Evolutionary conservation across 805 yeast species (phyloP).

Genomic region (Priceomyces melissophilus): DNA sequence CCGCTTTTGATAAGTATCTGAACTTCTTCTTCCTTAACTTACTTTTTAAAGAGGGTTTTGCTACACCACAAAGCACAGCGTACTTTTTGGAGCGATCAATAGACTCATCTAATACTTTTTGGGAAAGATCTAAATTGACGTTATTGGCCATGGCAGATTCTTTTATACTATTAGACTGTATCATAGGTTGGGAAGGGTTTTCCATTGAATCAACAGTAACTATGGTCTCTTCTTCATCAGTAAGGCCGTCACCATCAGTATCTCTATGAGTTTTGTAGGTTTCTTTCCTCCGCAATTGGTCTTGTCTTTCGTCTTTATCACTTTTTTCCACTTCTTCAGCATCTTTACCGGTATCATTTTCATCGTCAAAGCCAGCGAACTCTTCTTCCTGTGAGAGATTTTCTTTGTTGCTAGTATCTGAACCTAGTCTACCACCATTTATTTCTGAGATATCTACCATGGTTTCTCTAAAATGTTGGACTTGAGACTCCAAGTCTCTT

Average conservation of each 20-base stretch:
- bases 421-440: slow-evolving; percentile 17
- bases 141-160: slow-evolving; percentile 58
- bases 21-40: slow-evolving; percentile 60
- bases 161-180: slow-evolving; percentile 33
- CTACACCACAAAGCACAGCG: slow-evolving; percentile 60
- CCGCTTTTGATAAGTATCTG: slow-evolving; percentile 79
- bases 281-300: slow-evolving; percentile 47
- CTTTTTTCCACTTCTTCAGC: slow-evolving; percentile 11
- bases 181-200: slow-evolving; percentile 38
- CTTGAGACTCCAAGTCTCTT: slow-evolving; percentile 58
- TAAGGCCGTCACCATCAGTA: slow-evolving; percentile 21
- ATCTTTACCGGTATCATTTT: slow-evolving; percentile 16
- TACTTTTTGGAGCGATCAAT: slow-evolving; percentile 79
- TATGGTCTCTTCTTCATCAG: slow-evolving; percentile 44
- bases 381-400: slow-evolving; percentile 13
- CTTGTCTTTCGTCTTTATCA: slow-evolving; percentile 15
- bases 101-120: slow-evolving; percentile 68
- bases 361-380: slow-evolving; percentile 39
- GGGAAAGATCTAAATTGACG: slow-evolving; percentile 67
- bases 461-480: slow-evolving; percentile 54
- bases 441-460: slow-evolving; percentile 23
- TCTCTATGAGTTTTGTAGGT: slow-evolving; percentile 29
- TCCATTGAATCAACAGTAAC: slow-evolving; percentile 41
- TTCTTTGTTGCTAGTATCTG: slow-evolving; percentile 12
- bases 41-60: slow-evolving; percentile 32